Evolutionary conservation across 805 yeast genomes (phyloP).

Genomic region (Vanderwaltozyma tropicalis): DNA sequence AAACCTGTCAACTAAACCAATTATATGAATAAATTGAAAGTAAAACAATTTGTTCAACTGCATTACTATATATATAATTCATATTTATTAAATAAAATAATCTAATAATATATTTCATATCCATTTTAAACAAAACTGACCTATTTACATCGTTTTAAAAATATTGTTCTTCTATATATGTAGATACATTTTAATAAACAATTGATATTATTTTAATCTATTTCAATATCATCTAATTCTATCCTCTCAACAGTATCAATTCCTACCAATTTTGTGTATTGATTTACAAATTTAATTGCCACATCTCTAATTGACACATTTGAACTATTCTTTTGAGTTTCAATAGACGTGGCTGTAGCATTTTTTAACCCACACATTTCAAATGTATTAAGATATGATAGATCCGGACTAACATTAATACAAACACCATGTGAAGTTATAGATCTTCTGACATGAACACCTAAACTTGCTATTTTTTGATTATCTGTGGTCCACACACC

Average conservation of each 20-base stretch:
- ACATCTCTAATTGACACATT: constrained; percentile 29
- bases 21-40: background rate
- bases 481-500: constrained; percentile 73
- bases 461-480: constrained; percentile 71
- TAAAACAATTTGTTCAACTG: no score
- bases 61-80: no score
- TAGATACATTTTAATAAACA: no score
- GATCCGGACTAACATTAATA: constrained; percentile 65
- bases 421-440: constrained; percentile 87
- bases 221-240: constrained; percentile 25
- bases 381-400: constrained; percentile 56
- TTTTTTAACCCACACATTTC: constrained; percentile 80
- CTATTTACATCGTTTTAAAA: no score
- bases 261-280: constrained; percentile 34
- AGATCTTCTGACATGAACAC: constrained; percentile 74
- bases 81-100: no score
- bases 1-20: constrained; percentile 8
- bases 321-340: constrained; percentile 21
- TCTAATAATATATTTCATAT: no score
- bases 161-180: no score
- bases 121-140: no score
- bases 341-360: constrained; percentile 45
- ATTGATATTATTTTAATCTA: background rate
- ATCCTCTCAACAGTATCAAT: constrained; percentile 30
- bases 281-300: constrained; percentile 35